These are phyloP conservation scores for Pythium pyrilobum DNA, from an alignment of 352 stramenopile genomes.

Conservation along the genomic window DNA sequence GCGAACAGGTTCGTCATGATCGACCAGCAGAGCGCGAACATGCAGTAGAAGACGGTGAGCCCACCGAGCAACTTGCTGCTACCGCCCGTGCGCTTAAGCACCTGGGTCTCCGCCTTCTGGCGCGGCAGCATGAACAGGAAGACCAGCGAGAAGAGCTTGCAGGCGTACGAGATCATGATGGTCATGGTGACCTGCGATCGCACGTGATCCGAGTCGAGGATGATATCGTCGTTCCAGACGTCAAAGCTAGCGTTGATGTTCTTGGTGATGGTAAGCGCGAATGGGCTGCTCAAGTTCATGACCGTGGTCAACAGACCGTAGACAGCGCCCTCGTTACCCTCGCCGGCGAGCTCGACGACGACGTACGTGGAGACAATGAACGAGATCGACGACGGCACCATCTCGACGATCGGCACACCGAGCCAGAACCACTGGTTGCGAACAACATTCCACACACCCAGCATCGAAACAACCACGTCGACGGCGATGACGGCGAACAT, in stretches of 20 bases:
- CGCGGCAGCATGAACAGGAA: constrained; percentile 16
- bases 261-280: constrained; percentile 20
- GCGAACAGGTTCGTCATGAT: constrained; percentile 24
- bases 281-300: constrained; percentile 20
- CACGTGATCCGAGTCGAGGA: constrained; percentile 12
- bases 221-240: constrained; percentile 22
- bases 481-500: constrained; percentile 15
- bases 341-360: constrained; percentile 22
- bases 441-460: constrained; percentile 24
- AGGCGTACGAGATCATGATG: constrained; percentile 21
- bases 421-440: constrained; percentile 21
- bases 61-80: constrained; percentile 19
- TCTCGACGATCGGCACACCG: constrained; percentile 17
- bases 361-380: constrained; percentile 21
- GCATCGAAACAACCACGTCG: constrained; percentile 14
- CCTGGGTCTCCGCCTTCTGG: constrained; percentile 20
- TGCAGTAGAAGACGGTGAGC: constrained; percentile 18
- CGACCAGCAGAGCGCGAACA: constrained; percentile 19
- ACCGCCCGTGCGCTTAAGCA: constrained; percentile 21
- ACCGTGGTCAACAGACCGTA: constrained; percentile 29
- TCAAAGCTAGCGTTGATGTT: constrained; percentile 20
- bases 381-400: constrained; percentile 9
- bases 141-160: constrained; percentile 18
- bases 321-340: constrained; percentile 24
- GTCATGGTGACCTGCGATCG: constrained; percentile 20